Evolutionary conservation across 202 grass and related monocot genomes (phyloP).

Genomic region (Zoysia matrella): DNA sequence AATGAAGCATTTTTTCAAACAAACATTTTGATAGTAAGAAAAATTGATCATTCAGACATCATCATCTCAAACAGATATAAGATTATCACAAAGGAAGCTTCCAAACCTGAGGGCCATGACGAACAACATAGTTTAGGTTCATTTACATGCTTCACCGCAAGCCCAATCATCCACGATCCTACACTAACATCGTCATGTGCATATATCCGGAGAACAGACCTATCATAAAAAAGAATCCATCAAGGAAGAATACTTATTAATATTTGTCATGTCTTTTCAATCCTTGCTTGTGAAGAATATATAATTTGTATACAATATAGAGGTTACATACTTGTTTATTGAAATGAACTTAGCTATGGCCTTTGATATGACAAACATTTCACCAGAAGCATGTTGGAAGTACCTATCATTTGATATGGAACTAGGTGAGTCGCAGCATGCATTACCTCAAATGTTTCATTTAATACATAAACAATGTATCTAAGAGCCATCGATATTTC

Average conservation of each 20-base stretch:
- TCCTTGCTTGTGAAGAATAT: constrained; percentile 28
- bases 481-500: neutral
- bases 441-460: constrained; percentile 37
- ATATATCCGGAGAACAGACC: constrained; percentile 84
- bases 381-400: constrained; percentile 37
- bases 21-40: constrained; percentile 27
- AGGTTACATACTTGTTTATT: constrained; percentile 78
- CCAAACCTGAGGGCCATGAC: constrained; percentile 86
- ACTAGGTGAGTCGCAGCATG: constrained; percentile 38
- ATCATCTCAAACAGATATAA: constrained; percentile 12
- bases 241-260: constrained; percentile 19
- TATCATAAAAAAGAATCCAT: constrained; percentile 35
- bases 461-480: constrained; percentile 24
- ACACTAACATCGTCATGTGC: constrained; percentile 98
- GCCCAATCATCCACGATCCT: constrained; percentile 97
- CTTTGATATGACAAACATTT: constrained; percentile 95
- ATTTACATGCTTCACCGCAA: constrained; percentile 92
- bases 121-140: constrained; percentile 97
- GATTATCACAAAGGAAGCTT: constrained; percentile 13
- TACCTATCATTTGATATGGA: constrained; percentile 25
- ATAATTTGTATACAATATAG: neutral
- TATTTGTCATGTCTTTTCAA: constrained; percentile 1
- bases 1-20: neutral
- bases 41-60: neutral
- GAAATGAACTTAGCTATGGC: constrained; percentile 95